phyloP scores from a whole-genome alignment of 208 protist species.

The Trypanosoma avium region DNA sequence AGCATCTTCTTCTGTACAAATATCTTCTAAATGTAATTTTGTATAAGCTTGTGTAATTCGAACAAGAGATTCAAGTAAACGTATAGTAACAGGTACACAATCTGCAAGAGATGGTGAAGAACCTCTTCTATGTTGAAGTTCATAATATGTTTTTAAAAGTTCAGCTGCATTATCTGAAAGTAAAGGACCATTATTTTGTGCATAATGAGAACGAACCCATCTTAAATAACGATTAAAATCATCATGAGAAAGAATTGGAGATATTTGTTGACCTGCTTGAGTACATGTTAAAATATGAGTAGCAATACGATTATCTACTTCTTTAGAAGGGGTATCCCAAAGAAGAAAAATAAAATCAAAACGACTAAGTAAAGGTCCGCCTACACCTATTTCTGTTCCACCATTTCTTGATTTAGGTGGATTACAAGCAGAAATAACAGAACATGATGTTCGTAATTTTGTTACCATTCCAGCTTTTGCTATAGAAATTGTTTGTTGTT shows the following conservation, averaged over 20 bases:
- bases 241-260: slow-evolving; percentile 43
- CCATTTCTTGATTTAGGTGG: slow-evolving; percentile 63
- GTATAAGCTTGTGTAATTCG: slow-evolving; percentile 95
- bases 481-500: slow-evolving; percentile 97
- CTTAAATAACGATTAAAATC: slow-evolving; percentile 73
- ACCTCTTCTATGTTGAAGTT: slow-evolving; percentile 72
- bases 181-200: slow-evolving; percentile 55
- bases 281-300: slow-evolving; percentile 79
- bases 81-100: slow-evolving; percentile 94
- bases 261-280: slow-evolving; percentile 30
- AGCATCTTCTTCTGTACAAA: slow-evolving; percentile 78
- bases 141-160: slow-evolving; percentile 79
- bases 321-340: slow-evolving; percentile 83
- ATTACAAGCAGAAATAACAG: slow-evolving; percentile 97
- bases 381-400: slow-evolving; percentile 91
- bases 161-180: slow-evolving; percentile 71
- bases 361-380: slow-evolving; percentile 93
- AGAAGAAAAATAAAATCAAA: slow-evolving; percentile 98
- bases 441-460: slow-evolving; percentile 93
- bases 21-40: slow-evolving; percentile 88
- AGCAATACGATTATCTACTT: slow-evolving; percentile 87
- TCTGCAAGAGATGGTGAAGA: slow-evolving; percentile 71
- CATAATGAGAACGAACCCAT: slow-evolving; percentile 80
- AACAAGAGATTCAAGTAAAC: slow-evolving; percentile 95
- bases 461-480: slow-evolving; percentile 96